Percentiles rank a stretch among this genome's conserved stretches.
These are phyloP conservation scores for Pleurostoma richardsiae DNA, from an alignment of 2,329 filamentous ascomycete genomes.

Conservation along the genomic window DNA sequence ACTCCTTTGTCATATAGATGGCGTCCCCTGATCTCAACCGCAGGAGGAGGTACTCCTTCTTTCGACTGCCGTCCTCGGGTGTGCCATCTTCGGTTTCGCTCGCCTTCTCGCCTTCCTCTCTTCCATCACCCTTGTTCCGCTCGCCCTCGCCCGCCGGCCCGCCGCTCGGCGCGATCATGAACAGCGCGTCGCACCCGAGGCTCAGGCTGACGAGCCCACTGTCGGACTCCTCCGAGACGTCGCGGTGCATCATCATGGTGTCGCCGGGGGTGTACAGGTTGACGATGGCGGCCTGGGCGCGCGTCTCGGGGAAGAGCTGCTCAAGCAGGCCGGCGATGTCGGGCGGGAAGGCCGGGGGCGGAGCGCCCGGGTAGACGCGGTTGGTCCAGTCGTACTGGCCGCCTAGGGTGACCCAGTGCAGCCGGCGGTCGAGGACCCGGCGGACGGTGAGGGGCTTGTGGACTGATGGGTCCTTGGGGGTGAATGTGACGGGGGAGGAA, in stretches of 20 bases:
- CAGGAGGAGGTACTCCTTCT: slow-evolving; percentile 52
- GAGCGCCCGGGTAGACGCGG: slow-evolving; percentile 69
- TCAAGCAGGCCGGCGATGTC: slow-evolving; percentile 68
- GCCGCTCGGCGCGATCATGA: slow-evolving; percentile 68
- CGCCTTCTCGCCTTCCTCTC: not conserved
- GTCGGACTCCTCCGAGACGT: slow-evolving; percentile 82
- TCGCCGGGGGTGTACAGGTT: slow-evolving; percentile 91
- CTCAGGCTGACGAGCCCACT: slow-evolving; percentile 79
- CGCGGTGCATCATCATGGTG: slow-evolving; percentile 86
- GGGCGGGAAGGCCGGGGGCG: slow-evolving; percentile 65
- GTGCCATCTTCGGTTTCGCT: not conserved
- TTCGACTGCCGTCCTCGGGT: slow-evolving; percentile 8
- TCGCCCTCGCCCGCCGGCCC: slow-evolving; percentile 15
- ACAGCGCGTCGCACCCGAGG: slow-evolving; percentile 84
- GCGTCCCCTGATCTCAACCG: slow-evolving; percentile 80
- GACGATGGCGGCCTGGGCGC: slow-evolving; percentile 84
- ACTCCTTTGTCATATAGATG: slow-evolving; percentile 79
- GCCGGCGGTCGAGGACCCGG: slow-evolving; percentile 69
- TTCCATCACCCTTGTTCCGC: slow-evolving; percentile 11
- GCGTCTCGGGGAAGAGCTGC: slow-evolving; percentile 68
- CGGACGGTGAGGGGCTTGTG: slow-evolving; percentile 69
- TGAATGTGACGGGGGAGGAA: slow-evolving; percentile 48
- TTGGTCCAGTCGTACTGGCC: slow-evolving; percentile 96
- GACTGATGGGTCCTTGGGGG: slow-evolving; percentile 65
- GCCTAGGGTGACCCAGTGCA: slow-evolving; percentile 92